Evolutionary conservation across 2,329 filamentous ascomycete species (phyloP).

Genomic region (Coleophoma cylindrospora): DNA sequence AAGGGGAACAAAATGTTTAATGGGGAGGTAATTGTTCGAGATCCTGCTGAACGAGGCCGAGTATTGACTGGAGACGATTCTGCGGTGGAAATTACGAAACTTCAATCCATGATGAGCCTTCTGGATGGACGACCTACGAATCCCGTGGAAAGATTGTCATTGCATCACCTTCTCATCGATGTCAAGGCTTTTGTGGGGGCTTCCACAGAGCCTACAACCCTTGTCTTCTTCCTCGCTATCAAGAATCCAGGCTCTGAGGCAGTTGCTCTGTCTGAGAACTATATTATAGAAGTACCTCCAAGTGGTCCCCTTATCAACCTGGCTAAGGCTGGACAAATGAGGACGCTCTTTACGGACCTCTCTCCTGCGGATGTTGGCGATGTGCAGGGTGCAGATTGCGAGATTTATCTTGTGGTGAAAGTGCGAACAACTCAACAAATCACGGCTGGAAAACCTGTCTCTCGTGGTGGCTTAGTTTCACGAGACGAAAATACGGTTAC

Average conservation of each 20-base stretch:
- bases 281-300: conserved; percentile 70
- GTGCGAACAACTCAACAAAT: conserved; percentile 38
- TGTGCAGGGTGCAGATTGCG: conserved; percentile 56
- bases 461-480: conserved; percentile 17
- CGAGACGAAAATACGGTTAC: conserved; percentile 14
- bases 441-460: conserved; percentile 17
- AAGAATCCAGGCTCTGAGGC: conserved; percentile 61
- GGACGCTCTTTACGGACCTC: conserved; percentile 84
- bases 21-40: conserved; percentile 91
- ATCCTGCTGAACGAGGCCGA: conserved; percentile 75
- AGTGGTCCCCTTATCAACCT: conserved; percentile 66
- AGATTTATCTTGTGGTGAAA: conserved; percentile 80
- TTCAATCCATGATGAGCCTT: conserved; percentile 95
- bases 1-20: conserved; percentile 90
- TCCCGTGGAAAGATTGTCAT: conserved; percentile 57
- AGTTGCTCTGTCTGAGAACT: conserved; percentile 75
- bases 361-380: conserved; percentile 52
- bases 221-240: conserved; percentile 74
- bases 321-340: conserved; percentile 62
- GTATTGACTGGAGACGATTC: conserved; percentile 91
- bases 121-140: conserved; percentile 75
- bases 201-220: conserved; percentile 66
- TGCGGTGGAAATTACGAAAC: conserved; percentile 80
- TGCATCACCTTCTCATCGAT: conserved; percentile 81
- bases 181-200: conserved; percentile 77